These are phyloP conservation scores for Vanrija humicola DNA, from an alignment of 1,284 basidiomycete genomes.

Conservation along the genomic window DNA sequence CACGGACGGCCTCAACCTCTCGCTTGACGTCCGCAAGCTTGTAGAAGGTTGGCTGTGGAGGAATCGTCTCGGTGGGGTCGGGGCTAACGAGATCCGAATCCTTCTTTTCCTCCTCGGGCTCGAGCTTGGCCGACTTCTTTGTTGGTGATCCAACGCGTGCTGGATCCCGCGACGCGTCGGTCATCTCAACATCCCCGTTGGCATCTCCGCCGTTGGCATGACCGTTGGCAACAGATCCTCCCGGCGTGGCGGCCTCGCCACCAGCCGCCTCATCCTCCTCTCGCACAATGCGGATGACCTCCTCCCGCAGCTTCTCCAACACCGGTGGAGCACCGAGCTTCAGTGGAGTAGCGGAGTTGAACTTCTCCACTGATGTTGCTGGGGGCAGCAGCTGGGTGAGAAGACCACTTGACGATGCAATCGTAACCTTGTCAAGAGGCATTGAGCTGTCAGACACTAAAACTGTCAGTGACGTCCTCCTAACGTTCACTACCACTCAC, in stretches of 20 bases:
- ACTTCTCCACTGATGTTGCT: constrained; percentile 60
- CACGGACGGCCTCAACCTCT: constrained; percentile 84
- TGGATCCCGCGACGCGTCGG: constrained; percentile 9
- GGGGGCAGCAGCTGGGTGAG: constrained; percentile 65
- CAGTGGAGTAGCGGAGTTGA: constrained; percentile 68
- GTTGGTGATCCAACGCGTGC: constrained; percentile 11
- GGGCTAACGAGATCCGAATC: constrained; percentile 35
- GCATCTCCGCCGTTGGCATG: constrained; percentile 55
- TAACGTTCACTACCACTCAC: constrained; percentile 52
- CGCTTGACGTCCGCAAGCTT: constrained; percentile 82
- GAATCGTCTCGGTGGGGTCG: constrained; percentile 33
- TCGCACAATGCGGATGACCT: constrained; percentile 63
- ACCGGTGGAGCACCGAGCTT: constrained; percentile 79
- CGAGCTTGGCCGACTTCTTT: constrained; percentile 31
- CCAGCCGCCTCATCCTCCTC: constrained; percentile 39
- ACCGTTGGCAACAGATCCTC: constrained; percentile 54
- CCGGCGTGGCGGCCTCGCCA: constrained; percentile 13
- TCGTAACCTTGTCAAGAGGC: constrained; percentile 60
- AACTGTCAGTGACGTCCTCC: neutral
- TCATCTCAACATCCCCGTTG: constrained; percentile 41
- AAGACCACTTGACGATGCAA: constrained; percentile 64
- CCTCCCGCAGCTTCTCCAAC: constrained; percentile 69
- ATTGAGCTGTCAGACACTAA: constrained; percentile 56
- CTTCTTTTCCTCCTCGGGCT: constrained; percentile 19
- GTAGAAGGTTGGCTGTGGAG: constrained; percentile 55